A percentile compares a stretch with the other conserved stretches of the same genome.
These are phyloP conservation scores for Penicillium sp. DNA, from an alignment of 2,329 filamentous ascomycete genomes.

Conservation along the genomic window DNA sequence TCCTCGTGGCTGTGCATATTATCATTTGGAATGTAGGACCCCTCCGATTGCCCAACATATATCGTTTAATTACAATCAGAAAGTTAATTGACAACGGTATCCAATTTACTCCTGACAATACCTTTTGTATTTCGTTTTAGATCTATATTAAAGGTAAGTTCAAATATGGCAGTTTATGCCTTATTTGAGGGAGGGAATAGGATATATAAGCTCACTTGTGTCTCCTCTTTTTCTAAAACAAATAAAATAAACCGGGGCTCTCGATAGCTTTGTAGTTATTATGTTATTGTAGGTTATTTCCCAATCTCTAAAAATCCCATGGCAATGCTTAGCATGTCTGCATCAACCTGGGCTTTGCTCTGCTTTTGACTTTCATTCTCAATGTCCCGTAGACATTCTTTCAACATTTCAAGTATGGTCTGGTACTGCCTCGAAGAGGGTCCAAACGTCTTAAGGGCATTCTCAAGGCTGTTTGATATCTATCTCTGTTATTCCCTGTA, in stretches of 20 bases:
- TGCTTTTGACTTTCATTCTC: conserved; percentile 16
- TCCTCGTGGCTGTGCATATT: background rate
- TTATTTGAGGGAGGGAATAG: too few species aligned
- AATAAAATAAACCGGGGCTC: too few species aligned
- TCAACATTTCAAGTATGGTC: conserved; percentile 37
- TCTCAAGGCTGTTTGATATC: conserved; percentile 45
- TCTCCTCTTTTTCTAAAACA: too few species aligned
- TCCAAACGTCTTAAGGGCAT: conserved; percentile 41
- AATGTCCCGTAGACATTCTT: conserved; percentile 32
- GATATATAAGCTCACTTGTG: too few species aligned
- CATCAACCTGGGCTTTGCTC: conserved; percentile 20
- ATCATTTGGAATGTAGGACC: background rate
- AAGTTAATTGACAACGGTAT: conserved; percentile 3
- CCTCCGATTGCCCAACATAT: background rate
- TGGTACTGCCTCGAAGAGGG: conserved; percentile 38
- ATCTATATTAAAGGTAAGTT: too few species aligned
- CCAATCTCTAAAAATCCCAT: conserved; percentile 36
- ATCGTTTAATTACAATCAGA: background rate
- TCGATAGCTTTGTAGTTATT: background rate
- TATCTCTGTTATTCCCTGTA: conserved; percentile 13
- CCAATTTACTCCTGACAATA: background rate
- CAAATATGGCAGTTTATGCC: too few species aligned
- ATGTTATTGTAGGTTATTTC: conserved; percentile 9
- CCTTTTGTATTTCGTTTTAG: too few species aligned
- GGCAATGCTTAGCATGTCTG: conserved; percentile 32